phyloP scores from a whole-genome alignment of 73 alveolate genomes.

The Tetrahymena thermophila region DNA sequence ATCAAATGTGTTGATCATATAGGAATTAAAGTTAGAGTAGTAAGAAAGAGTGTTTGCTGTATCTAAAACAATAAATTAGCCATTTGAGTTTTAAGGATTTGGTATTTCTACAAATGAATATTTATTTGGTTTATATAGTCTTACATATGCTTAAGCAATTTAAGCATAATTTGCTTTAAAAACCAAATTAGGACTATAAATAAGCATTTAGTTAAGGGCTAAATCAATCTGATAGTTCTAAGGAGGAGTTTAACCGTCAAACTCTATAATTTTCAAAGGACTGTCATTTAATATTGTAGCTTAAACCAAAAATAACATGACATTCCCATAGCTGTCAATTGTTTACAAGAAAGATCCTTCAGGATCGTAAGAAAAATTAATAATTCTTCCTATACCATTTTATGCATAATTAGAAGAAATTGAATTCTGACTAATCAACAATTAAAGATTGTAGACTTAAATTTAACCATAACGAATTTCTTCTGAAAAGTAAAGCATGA shows the following conservation, averaged over 20 bases:
- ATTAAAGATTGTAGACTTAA: neutral
- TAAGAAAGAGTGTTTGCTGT: neutral
- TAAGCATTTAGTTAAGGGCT: neutral
- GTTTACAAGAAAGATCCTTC: neutral
- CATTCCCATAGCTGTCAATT: neutral
- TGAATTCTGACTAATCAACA: neutral
- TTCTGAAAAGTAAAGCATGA: neutral
- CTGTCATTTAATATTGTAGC: neutral
- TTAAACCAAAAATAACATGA: neutral
- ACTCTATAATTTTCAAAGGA: neutral
- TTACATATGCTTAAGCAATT: neutral
- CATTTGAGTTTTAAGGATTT: neutral
- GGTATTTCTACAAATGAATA: neutral
- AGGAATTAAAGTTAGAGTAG: neutral
- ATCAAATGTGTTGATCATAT: neutral
- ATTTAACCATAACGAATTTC: neutral
- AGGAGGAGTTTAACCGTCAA: neutral
- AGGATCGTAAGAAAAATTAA: neutral
- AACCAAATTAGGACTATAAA: neutral
- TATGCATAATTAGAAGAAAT: neutral
- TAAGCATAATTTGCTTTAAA: neutral
- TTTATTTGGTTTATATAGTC: neutral
- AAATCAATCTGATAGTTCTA: neutral
- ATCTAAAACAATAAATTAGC: neutral
- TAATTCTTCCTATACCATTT: neutral